phyloP scores from a whole-genome alignment of 805 yeast species.

The Ogataea neopini region DNA sequence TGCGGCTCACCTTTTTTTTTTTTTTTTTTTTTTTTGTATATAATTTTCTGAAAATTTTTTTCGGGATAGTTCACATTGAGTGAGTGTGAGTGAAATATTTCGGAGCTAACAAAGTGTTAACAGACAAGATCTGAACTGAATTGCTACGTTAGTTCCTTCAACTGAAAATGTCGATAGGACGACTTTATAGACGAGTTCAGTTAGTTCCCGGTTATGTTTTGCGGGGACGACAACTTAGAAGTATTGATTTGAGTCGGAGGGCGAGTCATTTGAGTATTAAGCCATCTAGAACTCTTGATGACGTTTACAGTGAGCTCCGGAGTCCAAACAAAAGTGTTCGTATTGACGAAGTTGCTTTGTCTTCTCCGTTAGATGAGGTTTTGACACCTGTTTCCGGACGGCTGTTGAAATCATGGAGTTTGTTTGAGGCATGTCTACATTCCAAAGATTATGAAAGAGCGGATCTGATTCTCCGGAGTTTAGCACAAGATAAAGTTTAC shows the following conservation, averaged over 20 bases:
- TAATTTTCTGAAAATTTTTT: background rate
- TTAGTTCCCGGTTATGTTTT: constrained; percentile 1
- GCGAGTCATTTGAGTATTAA: constrained; percentile 16
- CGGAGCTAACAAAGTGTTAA: too few species aligned
- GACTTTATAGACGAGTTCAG: constrained; percentile 3
- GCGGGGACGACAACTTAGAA: constrained; percentile 1
- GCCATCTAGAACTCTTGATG: constrained; percentile 15
- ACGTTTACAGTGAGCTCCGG: constrained; percentile 14
- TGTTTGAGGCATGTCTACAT: constrained; percentile 75
- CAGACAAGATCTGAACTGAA: too few species aligned
- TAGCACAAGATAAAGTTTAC: constrained; percentile 47
- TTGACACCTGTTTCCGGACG: constrained; percentile 29
- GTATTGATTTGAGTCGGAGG: constrained; percentile 10
- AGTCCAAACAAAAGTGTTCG: constrained; percentile 1
- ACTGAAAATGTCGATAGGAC: constrained; percentile 5
- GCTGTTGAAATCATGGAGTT: constrained; percentile 50
- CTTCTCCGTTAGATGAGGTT: constrained; percentile 31
- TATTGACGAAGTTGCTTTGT: constrained; percentile 12
- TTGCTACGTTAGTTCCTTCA: background rate
- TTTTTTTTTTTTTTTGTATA: background rate
- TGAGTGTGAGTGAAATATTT: background rate
- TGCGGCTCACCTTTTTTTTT: constrained; percentile 7
- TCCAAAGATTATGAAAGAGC: constrained; percentile 71
- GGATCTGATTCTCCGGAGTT: constrained; percentile 60
- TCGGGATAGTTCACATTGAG: background rate